A percentile compares a stretch with the other conserved stretches of the same genome.
phyloP scores from a whole-genome alignment of 2,329 filamentous ascomycete species.

The Fusarium albidum region DNA sequence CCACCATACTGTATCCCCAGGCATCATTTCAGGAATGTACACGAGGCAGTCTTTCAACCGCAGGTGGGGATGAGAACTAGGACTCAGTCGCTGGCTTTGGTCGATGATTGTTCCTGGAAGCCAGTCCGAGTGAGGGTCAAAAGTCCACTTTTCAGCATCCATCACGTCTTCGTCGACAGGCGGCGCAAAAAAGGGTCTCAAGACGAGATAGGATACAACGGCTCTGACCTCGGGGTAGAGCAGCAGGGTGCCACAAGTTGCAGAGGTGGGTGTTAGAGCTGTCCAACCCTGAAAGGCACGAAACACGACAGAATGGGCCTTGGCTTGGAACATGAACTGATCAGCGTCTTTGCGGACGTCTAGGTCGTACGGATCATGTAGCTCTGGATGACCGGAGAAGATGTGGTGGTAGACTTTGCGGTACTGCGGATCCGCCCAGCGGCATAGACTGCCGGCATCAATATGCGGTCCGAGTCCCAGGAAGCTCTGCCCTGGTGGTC shows the following conservation, averaged over 20 bases:
- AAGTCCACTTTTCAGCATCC: slow-evolving; percentile 44
- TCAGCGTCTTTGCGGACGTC: slow-evolving; percentile 44
- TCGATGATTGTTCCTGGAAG: slow-evolving; percentile 19
- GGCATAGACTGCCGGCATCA: slow-evolving; percentile 52
- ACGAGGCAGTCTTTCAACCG: slow-evolving; percentile 9
- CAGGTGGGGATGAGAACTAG: slow-evolving; percentile 17
- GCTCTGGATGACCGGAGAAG: slow-evolving; percentile 47
- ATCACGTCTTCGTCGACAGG: slow-evolving; percentile 9
- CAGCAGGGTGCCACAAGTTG: slow-evolving; percentile 47
- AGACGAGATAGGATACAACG: slow-evolving; percentile 8
- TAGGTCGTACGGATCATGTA: slow-evolving; percentile 49
- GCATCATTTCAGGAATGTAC: slow-evolving; percentile 13
- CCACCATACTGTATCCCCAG: slow-evolving; percentile 23
- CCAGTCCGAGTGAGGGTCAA: not conserved
- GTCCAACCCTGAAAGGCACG: slow-evolving; percentile 53
- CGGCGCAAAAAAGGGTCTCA: slow-evolving; percentile 13
- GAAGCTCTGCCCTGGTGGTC: slow-evolving; percentile 48
- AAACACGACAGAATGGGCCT: slow-evolving; percentile 48
- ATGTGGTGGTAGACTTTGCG: slow-evolving; percentile 47
- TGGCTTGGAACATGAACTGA: slow-evolving; percentile 45
- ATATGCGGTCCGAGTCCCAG: slow-evolving; percentile 53
- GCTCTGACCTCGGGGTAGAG: slow-evolving; percentile 43
- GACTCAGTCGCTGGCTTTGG: slow-evolving; percentile 17
- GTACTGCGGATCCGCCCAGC: slow-evolving; percentile 52
- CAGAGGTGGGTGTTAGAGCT: slow-evolving; percentile 46